These are phyloP conservation scores for Haematococcus sp. DNA, from an alignment of 139 green algal genomes.

Conservation along the genomic window DNA sequence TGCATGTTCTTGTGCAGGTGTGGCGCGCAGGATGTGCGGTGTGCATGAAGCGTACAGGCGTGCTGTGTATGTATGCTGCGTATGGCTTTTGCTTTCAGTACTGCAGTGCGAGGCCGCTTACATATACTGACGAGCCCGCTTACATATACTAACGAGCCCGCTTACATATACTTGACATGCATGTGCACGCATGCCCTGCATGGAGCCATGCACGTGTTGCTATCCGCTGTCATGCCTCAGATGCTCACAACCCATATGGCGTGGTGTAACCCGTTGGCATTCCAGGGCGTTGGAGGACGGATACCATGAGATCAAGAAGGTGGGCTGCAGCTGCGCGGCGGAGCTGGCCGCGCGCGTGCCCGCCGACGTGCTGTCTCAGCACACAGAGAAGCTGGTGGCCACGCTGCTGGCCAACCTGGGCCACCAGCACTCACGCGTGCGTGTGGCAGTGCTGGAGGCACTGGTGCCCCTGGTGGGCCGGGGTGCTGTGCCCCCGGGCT, in stretches of 20 bases:
- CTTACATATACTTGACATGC: no score
- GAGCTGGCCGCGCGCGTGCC: conserved; percentile 23
- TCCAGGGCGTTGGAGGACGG: conserved; percentile 56
- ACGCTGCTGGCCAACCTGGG: conserved; percentile 39
- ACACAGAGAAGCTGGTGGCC: conserved; percentile 38
- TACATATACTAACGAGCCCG: neutral
- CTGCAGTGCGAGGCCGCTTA: neutral
- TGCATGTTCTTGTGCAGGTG: conserved; percentile 31
- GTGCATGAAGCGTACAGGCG: no score
- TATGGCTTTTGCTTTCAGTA: no score
- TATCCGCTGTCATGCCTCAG: no score
- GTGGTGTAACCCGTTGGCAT: no score
- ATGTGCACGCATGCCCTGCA: no score
- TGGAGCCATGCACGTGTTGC: no score
- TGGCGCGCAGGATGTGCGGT: neutral
- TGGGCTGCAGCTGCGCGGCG: conserved; percentile 24
- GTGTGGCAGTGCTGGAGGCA: conserved; percentile 33
- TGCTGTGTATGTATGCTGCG: no score
- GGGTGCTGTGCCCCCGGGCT: conserved; percentile 8
- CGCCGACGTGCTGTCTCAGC: conserved; percentile 15
- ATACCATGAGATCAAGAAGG: conserved; percentile 78
- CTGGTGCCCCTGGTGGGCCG: conserved; percentile 40
- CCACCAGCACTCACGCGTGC: conserved; percentile 71
- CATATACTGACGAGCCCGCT: neutral
- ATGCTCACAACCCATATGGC: no score